phyloP scores from a whole-genome alignment of 2,329 filamentous ascomycete species.

The Beauveria brongniartii region DNA sequence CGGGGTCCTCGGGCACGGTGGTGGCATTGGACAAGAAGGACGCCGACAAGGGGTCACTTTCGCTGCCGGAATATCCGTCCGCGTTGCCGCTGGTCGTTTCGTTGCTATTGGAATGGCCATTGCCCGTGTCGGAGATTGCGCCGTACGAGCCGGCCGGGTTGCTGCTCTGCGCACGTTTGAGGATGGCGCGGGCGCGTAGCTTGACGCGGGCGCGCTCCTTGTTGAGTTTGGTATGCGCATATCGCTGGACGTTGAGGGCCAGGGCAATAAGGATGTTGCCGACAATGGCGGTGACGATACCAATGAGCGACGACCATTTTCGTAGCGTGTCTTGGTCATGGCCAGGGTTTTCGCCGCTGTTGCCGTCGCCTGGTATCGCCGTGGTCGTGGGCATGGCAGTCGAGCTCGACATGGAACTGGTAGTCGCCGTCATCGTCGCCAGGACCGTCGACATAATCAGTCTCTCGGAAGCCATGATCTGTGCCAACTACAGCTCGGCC shows the following conservation, averaged over 20 bases:
- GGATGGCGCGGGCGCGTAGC: conserved; percentile 44
- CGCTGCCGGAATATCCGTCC: conserved; percentile 27
- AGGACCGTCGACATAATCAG: not conserved
- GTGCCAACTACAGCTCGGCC: not conserved
- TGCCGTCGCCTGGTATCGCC: conserved; percentile 12
- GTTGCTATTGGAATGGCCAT: conserved; percentile 15
- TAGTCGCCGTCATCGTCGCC: not conserved
- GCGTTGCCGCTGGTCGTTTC: conserved; percentile 24
- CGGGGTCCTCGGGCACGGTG: conserved; percentile 18
- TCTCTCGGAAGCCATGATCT: not conserved
- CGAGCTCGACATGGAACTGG: not conserved
- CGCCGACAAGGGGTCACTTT: conserved; percentile 43
- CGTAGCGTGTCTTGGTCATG: conserved; percentile 43
- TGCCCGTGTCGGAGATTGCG: conserved; percentile 17
- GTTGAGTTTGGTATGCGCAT: conserved; percentile 81
- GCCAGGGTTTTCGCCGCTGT: conserved; percentile 14
- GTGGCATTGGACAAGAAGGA: conserved; percentile 37
- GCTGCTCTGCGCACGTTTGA: conserved; percentile 35
- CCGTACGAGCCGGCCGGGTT: conserved; percentile 26
- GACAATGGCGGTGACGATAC: conserved; percentile 84
- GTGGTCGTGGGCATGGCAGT: not conserved
- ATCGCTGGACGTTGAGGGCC: conserved; percentile 91
- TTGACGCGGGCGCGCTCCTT: conserved; percentile 56
- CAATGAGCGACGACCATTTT: conserved; percentile 88
- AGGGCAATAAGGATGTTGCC: conserved; percentile 93